Conservation (phyloP, 139 green algal species). For the Tetradesmus obliquus region DNA sequence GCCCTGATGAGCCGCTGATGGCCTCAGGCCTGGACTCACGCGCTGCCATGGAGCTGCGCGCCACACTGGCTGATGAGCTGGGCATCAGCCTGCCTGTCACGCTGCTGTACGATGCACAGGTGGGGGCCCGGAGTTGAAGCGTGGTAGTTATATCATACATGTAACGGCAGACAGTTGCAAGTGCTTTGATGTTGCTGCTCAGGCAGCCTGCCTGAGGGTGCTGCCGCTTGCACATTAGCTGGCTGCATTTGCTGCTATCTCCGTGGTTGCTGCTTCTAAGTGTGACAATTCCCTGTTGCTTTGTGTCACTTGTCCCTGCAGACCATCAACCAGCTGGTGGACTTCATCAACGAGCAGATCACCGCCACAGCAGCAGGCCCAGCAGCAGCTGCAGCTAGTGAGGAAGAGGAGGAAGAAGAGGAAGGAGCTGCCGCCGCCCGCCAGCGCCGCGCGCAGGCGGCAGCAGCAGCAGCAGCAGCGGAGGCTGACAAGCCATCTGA, state of each 20-base stretch:
- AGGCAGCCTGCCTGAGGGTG: neutral
- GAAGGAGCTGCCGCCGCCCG: constrained; percentile 12
- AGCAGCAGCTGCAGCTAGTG: neutral
- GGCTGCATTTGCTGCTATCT: neutral
- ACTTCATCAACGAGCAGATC: constrained; percentile 44
- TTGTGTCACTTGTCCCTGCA: neutral
- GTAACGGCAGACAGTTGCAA: neutral
- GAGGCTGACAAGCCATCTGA: constrained; percentile 54
- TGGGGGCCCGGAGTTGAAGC: constrained; percentile 25
- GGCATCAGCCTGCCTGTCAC: constrained; percentile 78
- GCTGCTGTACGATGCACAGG: constrained; percentile 90
- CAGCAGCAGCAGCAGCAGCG: constrained; percentile 22
- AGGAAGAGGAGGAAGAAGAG: constrained; percentile 19
- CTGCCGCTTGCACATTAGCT: neutral
- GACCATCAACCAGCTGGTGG: constrained; percentile 48
- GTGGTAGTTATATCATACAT: too few species aligned
- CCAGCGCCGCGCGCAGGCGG: neutral
- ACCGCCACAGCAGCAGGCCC: neutral
- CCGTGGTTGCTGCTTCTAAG: too few species aligned
- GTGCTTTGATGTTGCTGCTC: neutral
- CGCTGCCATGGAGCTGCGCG: constrained; percentile 75
- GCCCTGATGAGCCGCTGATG: constrained; percentile 73
- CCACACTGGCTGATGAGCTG: constrained; percentile 54
- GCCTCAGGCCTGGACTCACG: constrained; percentile 86
- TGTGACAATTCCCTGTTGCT: neutral